Conservation (phyloP, 208 protist genomes). For the Acanthamoeba lenticulata region DNA sequence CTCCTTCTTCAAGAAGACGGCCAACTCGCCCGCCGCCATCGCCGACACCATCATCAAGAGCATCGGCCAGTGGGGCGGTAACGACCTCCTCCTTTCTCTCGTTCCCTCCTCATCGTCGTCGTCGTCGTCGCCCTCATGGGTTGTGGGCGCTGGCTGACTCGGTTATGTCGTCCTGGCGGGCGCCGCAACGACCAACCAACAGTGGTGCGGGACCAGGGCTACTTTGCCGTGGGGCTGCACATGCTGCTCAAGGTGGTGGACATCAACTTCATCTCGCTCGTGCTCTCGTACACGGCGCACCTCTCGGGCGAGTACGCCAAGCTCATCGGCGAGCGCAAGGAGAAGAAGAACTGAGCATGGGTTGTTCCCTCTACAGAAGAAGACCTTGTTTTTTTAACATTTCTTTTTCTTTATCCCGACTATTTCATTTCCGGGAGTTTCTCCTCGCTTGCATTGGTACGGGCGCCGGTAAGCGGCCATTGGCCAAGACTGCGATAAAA, state of each 20-base stretch:
- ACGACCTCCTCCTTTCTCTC: background rate
- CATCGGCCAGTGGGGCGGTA: background rate
- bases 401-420: too few relatives aligned
- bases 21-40: slow-evolving; percentile 51
- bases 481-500: background rate
- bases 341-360: slow-evolving; percentile 5
- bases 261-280: slow-evolving; percentile 20
- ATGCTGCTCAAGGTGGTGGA: slow-evolving; percentile 35
- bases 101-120: background rate
- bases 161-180: too few relatives aligned
- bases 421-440: too few relatives aligned
- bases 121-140: too few relatives aligned
- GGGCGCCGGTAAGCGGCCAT: too few relatives aligned
- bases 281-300: slow-evolving; percentile 16
- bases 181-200: too few relatives aligned
- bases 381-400: background rate
- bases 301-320: slow-evolving; percentile 14
- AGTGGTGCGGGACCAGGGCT: slow-evolving; percentile 40
- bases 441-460: too few relatives aligned
- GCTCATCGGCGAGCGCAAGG: slow-evolving; percentile 38
- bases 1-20: slow-evolving; percentile 45
- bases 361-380: background rate
- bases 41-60: slow-evolving; percentile 13
- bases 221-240: slow-evolving; percentile 52
- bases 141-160: too few relatives aligned